phyloP scores from a whole-genome alignment of 306 rosid genomes.

The Lotus japonicus region DNA sequence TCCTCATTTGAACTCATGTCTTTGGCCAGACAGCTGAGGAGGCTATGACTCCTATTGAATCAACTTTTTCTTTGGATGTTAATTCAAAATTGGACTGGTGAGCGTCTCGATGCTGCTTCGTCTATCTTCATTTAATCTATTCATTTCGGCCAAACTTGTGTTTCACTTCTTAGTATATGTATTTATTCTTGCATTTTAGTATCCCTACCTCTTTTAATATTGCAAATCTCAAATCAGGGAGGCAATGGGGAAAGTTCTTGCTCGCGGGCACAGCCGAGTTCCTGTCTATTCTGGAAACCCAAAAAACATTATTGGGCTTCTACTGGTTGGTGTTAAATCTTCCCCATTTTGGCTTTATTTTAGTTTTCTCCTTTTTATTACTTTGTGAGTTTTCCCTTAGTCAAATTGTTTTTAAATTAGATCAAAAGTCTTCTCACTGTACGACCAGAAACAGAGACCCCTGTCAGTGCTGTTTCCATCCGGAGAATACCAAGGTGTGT shows the following conservation, averaged over 20 bases:
- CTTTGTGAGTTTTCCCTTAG: not conserved
- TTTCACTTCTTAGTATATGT: not conserved
- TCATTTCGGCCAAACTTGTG: no score
- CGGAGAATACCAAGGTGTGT: conserved; percentile 89
- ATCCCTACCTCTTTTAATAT: not conserved
- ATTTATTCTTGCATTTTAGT: not conserved
- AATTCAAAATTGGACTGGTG: conserved; percentile 93
- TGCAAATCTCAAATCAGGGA: conserved; percentile 60
- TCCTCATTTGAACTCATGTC: not conserved
- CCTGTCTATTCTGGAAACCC: conserved; percentile 95
- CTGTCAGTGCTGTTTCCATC: conserved; percentile 88
- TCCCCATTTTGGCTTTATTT: conserved; percentile 1
- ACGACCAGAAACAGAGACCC: conserved; percentile 97
- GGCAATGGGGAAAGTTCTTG: conserved; percentile 96
- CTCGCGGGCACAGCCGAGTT: conserved; percentile 97
- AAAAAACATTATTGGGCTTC: conserved; percentile 85
- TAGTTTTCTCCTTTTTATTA: not conserved
- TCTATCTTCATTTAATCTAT: no score
- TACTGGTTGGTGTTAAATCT: conserved; percentile 50
- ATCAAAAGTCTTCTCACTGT: conserved; percentile 94
- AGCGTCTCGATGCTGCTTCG: conserved; percentile 9
- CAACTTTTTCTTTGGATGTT: conserved; percentile 88
- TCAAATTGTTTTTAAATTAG: conserved; percentile 33
- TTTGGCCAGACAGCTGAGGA: conserved; percentile 78
- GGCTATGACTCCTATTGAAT: conserved; percentile 98